Evolutionary conservation across 2,329 filamentous ascomycete genomes (phyloP), one percentile per base, ranked within the genome.

Genomic region (Colletotrichum lindemuthianum): DNA sequence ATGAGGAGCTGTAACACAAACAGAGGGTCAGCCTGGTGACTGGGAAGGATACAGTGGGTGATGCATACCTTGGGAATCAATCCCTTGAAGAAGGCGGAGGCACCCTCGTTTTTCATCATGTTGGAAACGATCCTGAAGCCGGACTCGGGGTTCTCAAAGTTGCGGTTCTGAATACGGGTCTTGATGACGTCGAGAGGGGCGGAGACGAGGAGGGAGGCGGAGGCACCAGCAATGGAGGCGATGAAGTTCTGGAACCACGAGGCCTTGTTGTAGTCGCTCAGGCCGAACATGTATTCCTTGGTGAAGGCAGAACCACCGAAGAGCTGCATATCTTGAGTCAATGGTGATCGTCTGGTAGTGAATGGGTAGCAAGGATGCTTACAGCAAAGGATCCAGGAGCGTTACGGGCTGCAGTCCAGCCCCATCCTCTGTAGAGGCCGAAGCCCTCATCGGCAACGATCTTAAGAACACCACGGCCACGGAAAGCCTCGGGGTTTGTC

Each of bases 401-500:
- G 75, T 99, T 99, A 75, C 96, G 90, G 66, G 96, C 96, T 57
- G 96, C 96, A 55, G 96, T 98, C 96, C 96, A 98, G 71, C 93
- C 92, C 88, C 94, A 97, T 65, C 96, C 96, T 75, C 96, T 89
- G 84, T 99, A 99, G 55, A 99, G 82, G 53, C 93, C 93, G 74
- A 98, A 96, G 40, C 96, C 96, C 79, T 99, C 96, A 75, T 99
- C 96, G 64, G 88, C 86, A 67, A 99, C 86, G 70, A 99, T 98
- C 80, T 86, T 90, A 76, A 98, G 82, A 65, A 99, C 85, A 67
- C 96, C 96, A 73, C 96, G 92, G 71, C 95, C 95, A 70, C 93
- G 89, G 89, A 99, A 99, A 40, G 96, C 94, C 76, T 98, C 96
- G 44, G 96, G 96, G 85, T 99, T 99, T 70, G 96, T 99, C 84